Evolutionary conservation across 2,329 filamentous ascomycete genomes (phyloP).

Genomic region (Trichoderma guizhouense): DNA sequence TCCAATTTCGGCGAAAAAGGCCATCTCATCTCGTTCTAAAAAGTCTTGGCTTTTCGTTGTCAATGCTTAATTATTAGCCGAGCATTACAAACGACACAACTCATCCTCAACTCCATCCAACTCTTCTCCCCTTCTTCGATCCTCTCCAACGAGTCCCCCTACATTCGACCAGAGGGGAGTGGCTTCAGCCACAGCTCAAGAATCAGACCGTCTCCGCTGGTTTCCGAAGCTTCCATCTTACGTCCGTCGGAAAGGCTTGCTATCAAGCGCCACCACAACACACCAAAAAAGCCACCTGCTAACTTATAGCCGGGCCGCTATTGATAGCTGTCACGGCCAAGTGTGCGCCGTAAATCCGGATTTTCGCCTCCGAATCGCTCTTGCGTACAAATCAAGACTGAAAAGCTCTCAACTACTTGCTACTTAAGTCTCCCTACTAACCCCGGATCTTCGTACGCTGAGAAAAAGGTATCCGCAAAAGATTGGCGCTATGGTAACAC

Average conservation of each 20-base stretch:
- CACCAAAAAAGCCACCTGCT: neutral
- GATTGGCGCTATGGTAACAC: conserved; percentile 4
- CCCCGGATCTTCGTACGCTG: neutral
- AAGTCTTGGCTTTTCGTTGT: neutral
- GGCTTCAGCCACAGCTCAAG: neutral
- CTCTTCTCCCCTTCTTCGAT: neutral
- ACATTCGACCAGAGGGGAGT: neutral
- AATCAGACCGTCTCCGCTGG: neutral
- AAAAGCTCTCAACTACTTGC: neutral
- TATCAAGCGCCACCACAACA: neutral
- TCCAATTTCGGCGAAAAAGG: neutral
- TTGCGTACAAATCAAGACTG: neutral
- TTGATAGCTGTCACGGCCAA: neutral
- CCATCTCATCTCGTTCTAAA: neutral
- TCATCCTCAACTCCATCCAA: neutral
- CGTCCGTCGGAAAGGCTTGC: neutral
- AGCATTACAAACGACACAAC: neutral
- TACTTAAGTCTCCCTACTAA: neutral
- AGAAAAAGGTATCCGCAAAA: neutral
- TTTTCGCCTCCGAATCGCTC: neutral
- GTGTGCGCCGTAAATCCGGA: neutral
- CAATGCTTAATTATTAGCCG: neutral
- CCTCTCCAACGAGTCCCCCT: neutral
- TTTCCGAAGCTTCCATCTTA: neutral
- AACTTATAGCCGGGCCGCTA: neutral